phyloP scores from a whole-genome alignment of 805 yeast species.

The Candida taoyuanica region DNA sequence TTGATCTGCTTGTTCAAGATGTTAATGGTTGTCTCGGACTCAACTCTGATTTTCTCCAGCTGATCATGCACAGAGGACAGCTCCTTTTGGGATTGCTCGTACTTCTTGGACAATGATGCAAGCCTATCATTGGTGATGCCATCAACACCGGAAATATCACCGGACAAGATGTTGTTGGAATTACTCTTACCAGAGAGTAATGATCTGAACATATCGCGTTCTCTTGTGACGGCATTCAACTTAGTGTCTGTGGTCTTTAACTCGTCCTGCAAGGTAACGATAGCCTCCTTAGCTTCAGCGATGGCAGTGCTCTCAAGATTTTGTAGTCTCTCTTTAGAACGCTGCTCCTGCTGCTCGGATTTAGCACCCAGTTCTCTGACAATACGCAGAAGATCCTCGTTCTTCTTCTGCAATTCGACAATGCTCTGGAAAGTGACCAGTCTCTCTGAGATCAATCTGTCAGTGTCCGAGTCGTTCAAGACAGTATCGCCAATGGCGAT shows the following conservation, averaged over 20 bases:
- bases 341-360: constrained; percentile 58
- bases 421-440: constrained; percentile 66
- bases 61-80: constrained; percentile 15
- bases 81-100: constrained; percentile 15
- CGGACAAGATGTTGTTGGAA: constrained; percentile 15
- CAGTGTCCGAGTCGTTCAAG: constrained; percentile 58
- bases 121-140: constrained; percentile 6
- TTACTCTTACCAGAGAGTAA: constrained; percentile 21
- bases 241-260: constrained; percentile 47
- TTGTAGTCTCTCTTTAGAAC: constrained; percentile 31
- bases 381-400: constrained; percentile 63
- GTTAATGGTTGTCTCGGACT: constrained; percentile 41
- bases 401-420: constrained; percentile 66
- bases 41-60: constrained; percentile 28
- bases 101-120: constrained; percentile 13
- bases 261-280: constrained; percentile 56
- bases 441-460: constrained; percentile 63
- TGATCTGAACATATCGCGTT: constrained; percentile 61
- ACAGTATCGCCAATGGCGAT: constrained; percentile 35
- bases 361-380: constrained; percentile 69
- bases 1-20: constrained; percentile 46
- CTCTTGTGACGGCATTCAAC: constrained; percentile 51
- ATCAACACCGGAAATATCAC: constrained; percentile 11
- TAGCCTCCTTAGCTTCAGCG: constrained; percentile 66
- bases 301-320: constrained; percentile 44